Conservation (phyloP, 257 asterid genomes). For the Gardenia jasminoides region DNA sequence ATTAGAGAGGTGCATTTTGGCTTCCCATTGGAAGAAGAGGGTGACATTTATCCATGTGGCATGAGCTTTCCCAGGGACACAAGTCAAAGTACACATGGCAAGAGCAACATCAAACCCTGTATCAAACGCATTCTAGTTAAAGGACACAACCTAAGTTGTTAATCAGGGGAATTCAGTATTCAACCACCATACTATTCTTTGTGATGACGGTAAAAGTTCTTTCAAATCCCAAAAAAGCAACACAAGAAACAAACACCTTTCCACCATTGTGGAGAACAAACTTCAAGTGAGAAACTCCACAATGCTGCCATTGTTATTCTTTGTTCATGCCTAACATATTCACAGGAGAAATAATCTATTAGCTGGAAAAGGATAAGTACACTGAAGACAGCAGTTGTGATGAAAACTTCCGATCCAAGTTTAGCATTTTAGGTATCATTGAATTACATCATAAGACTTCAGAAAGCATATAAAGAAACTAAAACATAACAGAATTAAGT, state of each 20-base stretch:
- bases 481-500: too few relatives aligned
- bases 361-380: too few relatives aligned
- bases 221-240: neutral
- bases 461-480: neutral
- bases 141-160: neutral
- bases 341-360: neutral
- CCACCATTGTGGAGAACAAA: neutral
- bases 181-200: neutral
- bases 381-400: neutral
- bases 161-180: neutral
- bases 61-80: neutral
- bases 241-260: neutral
- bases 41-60: too few relatives aligned
- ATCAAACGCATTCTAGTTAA: neutral
- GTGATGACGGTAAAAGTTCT: too few relatives aligned
- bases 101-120: neutral
- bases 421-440: too few relatives aligned
- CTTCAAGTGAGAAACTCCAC: too few relatives aligned
- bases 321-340: too few relatives aligned
- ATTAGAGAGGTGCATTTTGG: neutral
- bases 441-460: too few relatives aligned
- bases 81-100: neutral
- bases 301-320: too few relatives aligned
- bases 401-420: too few relatives aligned
- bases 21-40: neutral